Conservation (phyloP, 2,329 filamentous ascomycete species). For the Alternaria novae-zelandiae region DNA sequence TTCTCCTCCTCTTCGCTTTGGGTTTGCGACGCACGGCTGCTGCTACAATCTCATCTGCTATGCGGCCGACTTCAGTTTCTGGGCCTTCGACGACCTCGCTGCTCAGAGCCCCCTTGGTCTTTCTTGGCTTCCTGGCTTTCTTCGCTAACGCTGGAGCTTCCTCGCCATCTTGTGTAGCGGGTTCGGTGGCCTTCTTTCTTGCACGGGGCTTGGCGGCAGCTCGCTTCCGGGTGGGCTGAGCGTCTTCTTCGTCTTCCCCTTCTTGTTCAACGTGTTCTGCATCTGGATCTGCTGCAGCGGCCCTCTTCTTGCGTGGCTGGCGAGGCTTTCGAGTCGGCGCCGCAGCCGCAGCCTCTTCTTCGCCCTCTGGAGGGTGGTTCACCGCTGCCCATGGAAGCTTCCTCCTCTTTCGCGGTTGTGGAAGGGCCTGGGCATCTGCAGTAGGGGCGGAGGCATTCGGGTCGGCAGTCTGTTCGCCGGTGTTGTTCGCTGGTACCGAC, state of each 20-base stretch:
- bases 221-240: conserved; percentile 13
- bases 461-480: not conserved
- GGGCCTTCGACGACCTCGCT: conserved; percentile 10
- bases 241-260: conserved; percentile 17
- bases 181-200: conserved; percentile 22
- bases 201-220: conserved; percentile 24
- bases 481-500: not conserved
- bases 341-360: conserved; percentile 11
- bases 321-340: conserved; percentile 19
- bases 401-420: conserved; percentile 12
- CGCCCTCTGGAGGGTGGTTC: conserved; percentile 28
- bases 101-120: conserved; percentile 25
- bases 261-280: conserved; percentile 17
- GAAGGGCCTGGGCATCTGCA: conserved; percentile 4
- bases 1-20: conserved; percentile 25
- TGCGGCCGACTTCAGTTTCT: conserved; percentile 15
- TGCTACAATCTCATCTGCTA: conserved; percentile 16
- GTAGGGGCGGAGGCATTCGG: not conserved
- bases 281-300: conserved; percentile 1
- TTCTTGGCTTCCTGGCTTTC: conserved; percentile 39
- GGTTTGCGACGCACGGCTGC: conserved; percentile 20
- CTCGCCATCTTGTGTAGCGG: conserved; percentile 15
- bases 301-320: conserved; percentile 18
- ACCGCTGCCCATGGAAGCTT: conserved; percentile 39
- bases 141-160: conserved; percentile 22